Evolutionary conservation across 139 green algal genomes (phyloP), one percentile per base, ranked within the genome.

Genomic region (Chlamydomonas incerta): DNA sequence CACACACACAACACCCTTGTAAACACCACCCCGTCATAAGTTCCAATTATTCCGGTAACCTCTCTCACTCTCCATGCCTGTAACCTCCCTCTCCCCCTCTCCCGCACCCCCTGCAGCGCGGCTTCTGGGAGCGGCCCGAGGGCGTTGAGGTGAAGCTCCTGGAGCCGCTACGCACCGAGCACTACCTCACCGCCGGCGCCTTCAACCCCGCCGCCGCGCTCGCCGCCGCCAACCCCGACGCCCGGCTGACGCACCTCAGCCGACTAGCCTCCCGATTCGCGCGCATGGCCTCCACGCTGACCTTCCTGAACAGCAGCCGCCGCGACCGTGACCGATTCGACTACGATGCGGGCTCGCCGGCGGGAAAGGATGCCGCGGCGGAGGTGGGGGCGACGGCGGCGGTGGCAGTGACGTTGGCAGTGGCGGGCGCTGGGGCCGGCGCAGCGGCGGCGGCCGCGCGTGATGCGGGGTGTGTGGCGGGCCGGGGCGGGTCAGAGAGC

Each of bases 111-210:
- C n/a, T n/a, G 21, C 77, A 74, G 77, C 77, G 77, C 46, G 77
- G 77, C 77, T 65, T 66, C 46, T 84, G 77, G 77, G 20, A 35
- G 15, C 77, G 77, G 20, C 77, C 63, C 3, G 77, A 74, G 46
- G 33, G 6, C 17, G 1, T 63, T 14, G 46, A 31, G 3, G 20
- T 66, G 41, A 2, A 13, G 63, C 41, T 37, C 65, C 47, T 75
- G 63, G 77, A 84, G 65, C 77, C 77, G 2, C 4, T 57, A 9
- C 41, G 77, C 63, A 75, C 77, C 29, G 46, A 74, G 28, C 3
- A 15, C 33, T 74, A 84, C 77, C 28, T 84, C 15, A 50, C 41
- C 41, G 23, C 4, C 9, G 14, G 46, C 3, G n/a, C 46, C 41
- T 55, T 84, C 77, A 75, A 18, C 77, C n/a, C 74, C 15, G 26